These are phyloP conservation scores for Diplocarpon mali DNA, from an alignment of 2,329 filamentous ascomycete genomes.

Conservation along the genomic window DNA sequence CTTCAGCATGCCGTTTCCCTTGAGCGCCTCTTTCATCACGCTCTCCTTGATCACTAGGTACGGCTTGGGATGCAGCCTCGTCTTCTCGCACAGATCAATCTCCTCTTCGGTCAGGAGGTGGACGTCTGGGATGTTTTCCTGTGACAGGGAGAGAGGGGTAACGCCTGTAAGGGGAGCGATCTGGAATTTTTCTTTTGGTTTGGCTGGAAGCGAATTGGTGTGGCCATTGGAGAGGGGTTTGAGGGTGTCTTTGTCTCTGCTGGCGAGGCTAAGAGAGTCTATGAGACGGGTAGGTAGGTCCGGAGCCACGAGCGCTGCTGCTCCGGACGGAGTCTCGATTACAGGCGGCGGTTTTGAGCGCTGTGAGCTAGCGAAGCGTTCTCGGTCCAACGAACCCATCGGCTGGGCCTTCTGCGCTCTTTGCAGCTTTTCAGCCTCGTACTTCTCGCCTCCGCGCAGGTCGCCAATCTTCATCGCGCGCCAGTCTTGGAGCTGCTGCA, in stretches of 20 bases:
- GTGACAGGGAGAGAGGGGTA: slow-evolving; percentile 34
- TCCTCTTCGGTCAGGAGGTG: slow-evolving; percentile 82
- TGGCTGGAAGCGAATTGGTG: slow-evolving; percentile 25
- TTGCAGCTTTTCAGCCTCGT: slow-evolving; percentile 75
- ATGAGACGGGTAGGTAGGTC: slow-evolving; percentile 56
- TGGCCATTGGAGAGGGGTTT: slow-evolving; percentile 44
- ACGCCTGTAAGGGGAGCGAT: slow-evolving; percentile 36
- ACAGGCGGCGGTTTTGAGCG: slow-evolving; percentile 51
- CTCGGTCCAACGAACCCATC: slow-evolving; percentile 76
- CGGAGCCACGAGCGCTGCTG: slow-evolving; percentile 65
- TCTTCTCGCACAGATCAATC: slow-evolving; percentile 70
- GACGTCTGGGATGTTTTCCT: slow-evolving; percentile 59
- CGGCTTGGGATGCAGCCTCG: slow-evolving; percentile 83
- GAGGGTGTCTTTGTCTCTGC: slow-evolving; percentile 37
- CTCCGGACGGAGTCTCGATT: slow-evolving; percentile 61
- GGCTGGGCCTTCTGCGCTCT: slow-evolving; percentile 60
- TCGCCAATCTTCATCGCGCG: slow-evolving; percentile 74
- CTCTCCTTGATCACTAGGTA: slow-evolving; percentile 92
- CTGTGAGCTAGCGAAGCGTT: slow-evolving; percentile 59
- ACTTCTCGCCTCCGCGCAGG: slow-evolving; percentile 78
- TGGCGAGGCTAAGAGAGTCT: slow-evolving; percentile 2
- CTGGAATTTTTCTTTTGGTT: slow-evolving; percentile 38
- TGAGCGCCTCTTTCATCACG: slow-evolving; percentile 81
- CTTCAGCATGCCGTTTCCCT: slow-evolving; percentile 77
- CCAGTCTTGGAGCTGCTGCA: slow-evolving; percentile 89